Conservation (phyloP, 768 basidiomycete species). For the Termitomyces titanicus region DNA sequence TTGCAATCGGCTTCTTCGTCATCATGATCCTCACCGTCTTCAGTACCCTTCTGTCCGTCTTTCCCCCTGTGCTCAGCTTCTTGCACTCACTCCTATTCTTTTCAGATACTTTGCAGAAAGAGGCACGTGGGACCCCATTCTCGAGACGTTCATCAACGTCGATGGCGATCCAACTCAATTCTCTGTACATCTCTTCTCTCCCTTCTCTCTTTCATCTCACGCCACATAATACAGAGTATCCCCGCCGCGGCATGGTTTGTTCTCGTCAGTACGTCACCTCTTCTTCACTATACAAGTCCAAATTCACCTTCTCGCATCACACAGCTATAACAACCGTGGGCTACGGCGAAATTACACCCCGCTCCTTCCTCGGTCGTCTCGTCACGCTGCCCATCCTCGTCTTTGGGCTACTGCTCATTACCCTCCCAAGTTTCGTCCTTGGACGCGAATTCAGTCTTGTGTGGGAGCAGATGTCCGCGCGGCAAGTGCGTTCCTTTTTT, state of each 20-base stretch:
- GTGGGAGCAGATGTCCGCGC: slow-evolving; percentile 76
- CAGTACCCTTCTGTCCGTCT: slow-evolving; percentile 72
- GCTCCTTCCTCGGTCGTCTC: slow-evolving; percentile 82
- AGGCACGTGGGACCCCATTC: slow-evolving; percentile 81
- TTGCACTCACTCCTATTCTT: not conserved
- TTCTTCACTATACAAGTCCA: too few species aligned
- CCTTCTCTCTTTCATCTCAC: not conserved
- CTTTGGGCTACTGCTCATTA: slow-evolving; percentile 86
- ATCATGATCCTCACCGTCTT: slow-evolving; percentile 84
- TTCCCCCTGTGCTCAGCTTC: not conserved
- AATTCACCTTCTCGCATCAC: not conserved
- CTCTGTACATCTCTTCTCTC: slow-evolving; percentile 39
- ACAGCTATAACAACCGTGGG: slow-evolving; percentile 37
- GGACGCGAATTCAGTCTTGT: slow-evolving; percentile 89
- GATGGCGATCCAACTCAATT: slow-evolving; percentile 85
- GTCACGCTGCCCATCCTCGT: slow-evolving; percentile 84
- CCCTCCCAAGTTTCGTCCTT: slow-evolving; percentile 87
- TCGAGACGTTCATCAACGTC: slow-evolving; percentile 78
- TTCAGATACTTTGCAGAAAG: slow-evolving; percentile 84
- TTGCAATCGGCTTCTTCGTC: slow-evolving; percentile 88
- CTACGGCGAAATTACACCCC: slow-evolving; percentile 89
- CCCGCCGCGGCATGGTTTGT: slow-evolving; percentile 68
- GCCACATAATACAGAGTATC: slow-evolving; percentile 24
- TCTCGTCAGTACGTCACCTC: slow-evolving; percentile 62
- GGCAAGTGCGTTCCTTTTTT: slow-evolving; percentile 30